Percentiles rank a stretch among this genome's conserved stretches.
These are phyloP conservation scores for Nemophila menziesii DNA, from an alignment of 257 asterid species.

Conservation along the genomic window DNA sequence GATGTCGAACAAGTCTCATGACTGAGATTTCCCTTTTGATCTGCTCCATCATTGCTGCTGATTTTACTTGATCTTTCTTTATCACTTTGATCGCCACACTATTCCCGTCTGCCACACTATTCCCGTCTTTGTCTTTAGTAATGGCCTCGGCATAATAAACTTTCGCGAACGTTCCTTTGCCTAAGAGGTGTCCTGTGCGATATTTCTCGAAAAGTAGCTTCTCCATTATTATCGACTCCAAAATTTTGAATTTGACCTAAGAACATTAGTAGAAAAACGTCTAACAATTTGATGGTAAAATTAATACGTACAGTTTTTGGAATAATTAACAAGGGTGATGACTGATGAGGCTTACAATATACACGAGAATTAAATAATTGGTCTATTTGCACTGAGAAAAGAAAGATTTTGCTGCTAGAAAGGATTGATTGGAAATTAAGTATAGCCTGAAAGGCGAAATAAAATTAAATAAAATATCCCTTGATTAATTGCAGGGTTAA, in stretches of 20 bases:
- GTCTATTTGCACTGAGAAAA: too few relatives aligned
- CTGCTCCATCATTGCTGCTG: constrained; percentile 44
- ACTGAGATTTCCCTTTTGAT: too few relatives aligned
- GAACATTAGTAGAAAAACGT: neutral
- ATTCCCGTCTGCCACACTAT: too few relatives aligned
- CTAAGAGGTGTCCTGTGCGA: constrained; percentile 34
- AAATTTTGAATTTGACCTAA: neutral
- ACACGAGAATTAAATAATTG: too few relatives aligned
- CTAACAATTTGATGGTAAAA: neutral
- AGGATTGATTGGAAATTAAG: too few relatives aligned
- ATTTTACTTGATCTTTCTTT: constrained; percentile 34
- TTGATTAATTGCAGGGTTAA: too few relatives aligned
- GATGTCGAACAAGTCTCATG: constrained; percentile 52
- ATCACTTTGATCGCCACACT: too few relatives aligned
- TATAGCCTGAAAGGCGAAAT: too few relatives aligned
- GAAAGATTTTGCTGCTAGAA: too few relatives aligned
- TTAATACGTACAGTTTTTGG: neutral
- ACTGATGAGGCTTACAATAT: too few relatives aligned
- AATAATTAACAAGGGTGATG: too few relatives aligned
- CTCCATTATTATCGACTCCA: constrained; percentile 13
- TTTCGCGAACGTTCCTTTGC: constrained; percentile 54
- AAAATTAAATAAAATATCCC: too few relatives aligned
- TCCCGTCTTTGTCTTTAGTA: constrained; percentile 31
- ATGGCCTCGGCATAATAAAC: constrained; percentile 30
- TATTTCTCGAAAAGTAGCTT: constrained; percentile 37